Conservation (phyloP, 2,329 filamentous ascomycete species). For the Colletotrichum plurivorum region DNA sequence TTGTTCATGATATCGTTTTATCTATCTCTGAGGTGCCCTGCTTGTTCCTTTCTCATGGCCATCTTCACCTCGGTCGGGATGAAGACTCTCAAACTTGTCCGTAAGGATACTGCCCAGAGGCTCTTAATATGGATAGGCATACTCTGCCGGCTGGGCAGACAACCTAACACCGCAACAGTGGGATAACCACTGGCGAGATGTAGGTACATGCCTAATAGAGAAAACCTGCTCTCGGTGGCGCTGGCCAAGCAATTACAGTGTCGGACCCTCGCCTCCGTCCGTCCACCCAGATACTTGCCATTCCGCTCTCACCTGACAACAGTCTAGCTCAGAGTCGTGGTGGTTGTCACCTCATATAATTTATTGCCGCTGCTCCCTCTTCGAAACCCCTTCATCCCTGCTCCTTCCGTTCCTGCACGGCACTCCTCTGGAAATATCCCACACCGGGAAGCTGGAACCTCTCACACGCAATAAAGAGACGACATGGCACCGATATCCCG, state of each 20-base stretch:
- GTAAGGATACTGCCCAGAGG: no score
- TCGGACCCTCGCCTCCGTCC: not conserved
- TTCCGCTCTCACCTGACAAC: not conserved
- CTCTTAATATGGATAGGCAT: no score
- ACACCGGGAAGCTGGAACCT: no score
- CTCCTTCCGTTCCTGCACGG: not conserved
- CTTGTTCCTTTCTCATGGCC: no score
- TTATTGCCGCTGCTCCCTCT: not conserved
- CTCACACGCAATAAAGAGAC: no score
- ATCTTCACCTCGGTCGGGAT: no score
- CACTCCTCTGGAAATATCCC: not conserved
- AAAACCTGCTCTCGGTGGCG: conserved; percentile 33
- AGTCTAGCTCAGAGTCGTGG: no score
- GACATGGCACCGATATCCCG: not conserved
- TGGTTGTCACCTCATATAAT: not conserved
- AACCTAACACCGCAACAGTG: no score
- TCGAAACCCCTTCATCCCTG: not conserved
- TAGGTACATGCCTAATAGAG: not conserved
- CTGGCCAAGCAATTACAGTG: conserved; percentile 26
- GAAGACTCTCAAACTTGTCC: no score
- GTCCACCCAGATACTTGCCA: conserved; percentile 1
- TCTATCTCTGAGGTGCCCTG: no score
- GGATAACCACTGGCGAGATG: not conserved
- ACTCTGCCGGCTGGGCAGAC: no score
- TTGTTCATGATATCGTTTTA: no score